Base-by-base conservation (phyloP, 805 yeast genomes). In the Teunomyces barrocoloradensis region DNA sequence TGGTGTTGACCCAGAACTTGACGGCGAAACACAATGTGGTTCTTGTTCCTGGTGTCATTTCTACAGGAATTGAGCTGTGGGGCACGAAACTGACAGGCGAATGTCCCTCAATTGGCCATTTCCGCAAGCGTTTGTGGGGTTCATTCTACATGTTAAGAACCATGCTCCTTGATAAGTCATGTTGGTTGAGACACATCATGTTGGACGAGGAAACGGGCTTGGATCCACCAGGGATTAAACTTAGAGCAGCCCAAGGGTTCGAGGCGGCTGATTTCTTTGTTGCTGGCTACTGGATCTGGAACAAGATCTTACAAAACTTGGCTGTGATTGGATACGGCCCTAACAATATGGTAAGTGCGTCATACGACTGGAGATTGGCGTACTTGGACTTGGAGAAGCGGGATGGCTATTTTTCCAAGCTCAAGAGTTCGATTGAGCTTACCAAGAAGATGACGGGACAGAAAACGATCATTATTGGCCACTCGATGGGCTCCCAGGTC, bases 241-340 rank as follows among this genome's bases (percentile, higher is more conserved):
- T 94, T 21, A 74, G 99, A 47, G 95, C 98, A 0, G 92, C 97
- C 0, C 96, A 88, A 63, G 99, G 99, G 0, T 88, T 94, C 64
- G 97, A 91, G 58, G 94, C 97, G 1, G 94, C 97, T 0, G 99
- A 94, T 67, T 94, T 89, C 66, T 94, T 94, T 60, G 83, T 94
- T 66, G 88, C 97, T 3, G 99, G 99, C 0, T 94, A 94, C 65
- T 94, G 99, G 99, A 89, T 94, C 58, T 94, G 99, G 99, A 89
- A 89, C 63, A 94, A 94, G 63, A 81, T 94, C 44, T 74, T 94
- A n/a, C 96, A 92, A 65, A 94, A 94, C 59, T 71, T 94, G 54
- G 96, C 97, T 2, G 97, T 89, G 0, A 80, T 94, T 51, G 97
- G 97, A 0, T 94, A 94, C 66, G 96, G 89, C 42, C 92, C 97